Evolutionary conservation across 306 rosid genomes (phyloP).

Genomic region (Quercus berberidifolia): DNA sequence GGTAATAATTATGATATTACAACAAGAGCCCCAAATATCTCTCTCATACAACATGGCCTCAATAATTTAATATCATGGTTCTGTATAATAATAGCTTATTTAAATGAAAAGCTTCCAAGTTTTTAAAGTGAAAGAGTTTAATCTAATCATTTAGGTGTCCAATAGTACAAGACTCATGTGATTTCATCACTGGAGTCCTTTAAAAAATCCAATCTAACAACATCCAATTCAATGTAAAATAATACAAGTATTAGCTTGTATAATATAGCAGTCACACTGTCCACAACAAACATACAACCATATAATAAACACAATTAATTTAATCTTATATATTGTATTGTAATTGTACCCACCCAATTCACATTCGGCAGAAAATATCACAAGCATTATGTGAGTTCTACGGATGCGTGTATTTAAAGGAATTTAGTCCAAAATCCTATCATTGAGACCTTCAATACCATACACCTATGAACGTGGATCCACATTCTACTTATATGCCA

Average conservation of each 20-base stretch:
- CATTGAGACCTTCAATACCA: conserved; percentile 19
- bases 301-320: conserved; percentile 20
- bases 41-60: conserved; percentile 64
- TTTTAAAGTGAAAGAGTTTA: conserved; percentile 31
- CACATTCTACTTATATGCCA: background rate
- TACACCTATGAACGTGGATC: conserved; percentile 3
- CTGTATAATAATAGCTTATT: conserved; percentile 34
- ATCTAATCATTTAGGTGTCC: conserved; percentile 45
- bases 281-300: conserved; percentile 20
- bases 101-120: conserved; percentile 56
- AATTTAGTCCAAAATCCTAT: conserved; percentile 42
- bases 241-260: conserved; percentile 44
- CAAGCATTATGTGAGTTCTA: conserved; percentile 14
- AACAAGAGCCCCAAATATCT: conserved; percentile 43
- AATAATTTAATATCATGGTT: conserved; percentile 43
- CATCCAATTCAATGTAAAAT: conserved; percentile 37
- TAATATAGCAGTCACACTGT: conserved; percentile 27
- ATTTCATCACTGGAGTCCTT: conserved; percentile 37
- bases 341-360: conserved; percentile 33
- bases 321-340: conserved; percentile 23
- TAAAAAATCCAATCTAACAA: conserved; percentile 31
- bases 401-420: conserved; percentile 30
- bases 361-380: conserved; percentile 19
- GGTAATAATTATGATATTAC: conserved; percentile 24
- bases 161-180: conserved; percentile 67